Base-by-base conservation (phyloP, 257 asterid genomes). In the Lantana camara region DNA sequence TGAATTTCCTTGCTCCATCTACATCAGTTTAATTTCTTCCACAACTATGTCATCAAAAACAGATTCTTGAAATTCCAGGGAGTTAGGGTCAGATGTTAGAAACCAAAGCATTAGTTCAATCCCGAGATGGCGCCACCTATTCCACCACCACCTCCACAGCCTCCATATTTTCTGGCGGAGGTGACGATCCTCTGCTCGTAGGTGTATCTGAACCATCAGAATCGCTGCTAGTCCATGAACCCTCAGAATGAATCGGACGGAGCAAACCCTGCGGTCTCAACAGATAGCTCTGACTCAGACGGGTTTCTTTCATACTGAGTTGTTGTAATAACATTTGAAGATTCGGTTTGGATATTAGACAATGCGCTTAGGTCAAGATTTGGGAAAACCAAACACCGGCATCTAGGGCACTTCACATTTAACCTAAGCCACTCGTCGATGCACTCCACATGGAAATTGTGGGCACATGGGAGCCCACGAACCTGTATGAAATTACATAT, bases 391-490 rank as follows among this genome's bases (percentile, higher is more conserved):
- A 95, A 93, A 57, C 97, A 87, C 17, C 97, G 96, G 65, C 99
- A 93, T 65, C 99, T 82, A 1, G 99, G 99, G 79, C 99, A 93
- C 72, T 93, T 90, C 62, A 84, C 95, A 27, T 93, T 93, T 38
- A 93, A 68, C 29, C 97, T 79, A 29, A 93, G 99, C 99, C 99
- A 93, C 78, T 90, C 95, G 16, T 93, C 99, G 14, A 93, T 93
- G 82, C 99, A 93, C 74, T 86, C 99, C 60, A 87, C 97, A 3
- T 93, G 99, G 71, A 93, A 93, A 63, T 93, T 93, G 84, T 93
- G 99, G 11, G 99, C 99, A 77, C 99, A 93, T 4, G 99, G 99
- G 51, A 93, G 95, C 22, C 97, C 99, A 0, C 99, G 85, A 30
- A 93, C 98, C 98, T 92, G 88, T 73, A 63, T 64, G 11, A 35